A percentile compares a stretch with the other conserved stretches of the same genome.
These are phyloP conservation scores for Aschersonia sp. DNA, from an alignment of 2,329 filamentous ascomycete species.

Conservation along the genomic window DNA sequence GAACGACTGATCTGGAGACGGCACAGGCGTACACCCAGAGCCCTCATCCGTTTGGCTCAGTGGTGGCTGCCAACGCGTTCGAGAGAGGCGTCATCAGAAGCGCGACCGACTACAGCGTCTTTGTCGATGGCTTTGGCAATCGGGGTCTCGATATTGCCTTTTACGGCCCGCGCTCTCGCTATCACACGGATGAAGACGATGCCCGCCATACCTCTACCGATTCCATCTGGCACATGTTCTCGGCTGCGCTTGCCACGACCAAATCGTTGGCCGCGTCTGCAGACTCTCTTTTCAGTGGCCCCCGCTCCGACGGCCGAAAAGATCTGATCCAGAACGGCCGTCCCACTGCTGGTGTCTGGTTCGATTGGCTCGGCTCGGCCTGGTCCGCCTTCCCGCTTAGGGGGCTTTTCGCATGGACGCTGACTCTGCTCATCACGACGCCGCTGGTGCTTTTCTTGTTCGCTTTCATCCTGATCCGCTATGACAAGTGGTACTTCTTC, in stretches of 20 bases:
- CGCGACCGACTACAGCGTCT: conserved; percentile 80
- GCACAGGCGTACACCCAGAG: conserved; percentile 61
- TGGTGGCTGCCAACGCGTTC: conserved; percentile 75
- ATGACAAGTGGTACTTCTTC: conserved; percentile 83
- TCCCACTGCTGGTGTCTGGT: conserved; percentile 70
- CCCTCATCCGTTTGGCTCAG: conserved; percentile 67
- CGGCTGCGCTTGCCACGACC: conserved; percentile 62
- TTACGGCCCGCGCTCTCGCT: conserved; percentile 69
- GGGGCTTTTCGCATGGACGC: conserved; percentile 76
- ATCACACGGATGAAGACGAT: conserved; percentile 87
- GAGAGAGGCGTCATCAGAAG: conserved; percentile 64
- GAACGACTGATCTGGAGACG: conserved; percentile 75
- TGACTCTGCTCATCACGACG: conserved; percentile 67
- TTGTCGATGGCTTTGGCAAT: conserved; percentile 62
- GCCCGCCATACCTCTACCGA: conserved; percentile 56
- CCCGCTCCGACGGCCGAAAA: conserved; percentile 35
- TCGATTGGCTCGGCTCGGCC: conserved; percentile 70
- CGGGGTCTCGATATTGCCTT: conserved; percentile 88
- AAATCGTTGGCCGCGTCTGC: conserved; percentile 53
- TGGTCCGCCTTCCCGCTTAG: conserved; percentile 70
- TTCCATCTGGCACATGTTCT: conserved; percentile 90
- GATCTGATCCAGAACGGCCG: conserved; percentile 52
- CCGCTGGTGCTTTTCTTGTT: conserved; percentile 60
- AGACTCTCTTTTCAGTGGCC: conserved; percentile 50
- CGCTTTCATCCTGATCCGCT: conserved; percentile 51